phyloP scores from a whole-genome alignment of 2,329 filamentous ascomycete species.

The Xylaria arbuscula region DNA sequence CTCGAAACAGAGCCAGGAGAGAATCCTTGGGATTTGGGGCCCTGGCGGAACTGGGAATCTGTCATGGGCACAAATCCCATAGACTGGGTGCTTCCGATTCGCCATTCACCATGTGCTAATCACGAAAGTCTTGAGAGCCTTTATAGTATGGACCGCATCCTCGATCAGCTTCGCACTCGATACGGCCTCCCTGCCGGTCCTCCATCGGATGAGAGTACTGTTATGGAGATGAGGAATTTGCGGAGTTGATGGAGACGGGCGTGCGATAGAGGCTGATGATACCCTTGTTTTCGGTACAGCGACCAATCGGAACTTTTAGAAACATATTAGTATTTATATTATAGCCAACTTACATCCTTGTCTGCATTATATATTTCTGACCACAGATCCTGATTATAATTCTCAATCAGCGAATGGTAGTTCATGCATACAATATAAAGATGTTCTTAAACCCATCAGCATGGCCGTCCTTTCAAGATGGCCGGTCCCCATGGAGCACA shows the following conservation, averaged over 20 bases:
- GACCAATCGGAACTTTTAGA: slow-evolving; percentile 12
- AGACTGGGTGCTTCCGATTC: slow-evolving; percentile 86
- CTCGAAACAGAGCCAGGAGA: slow-evolving; percentile 77
- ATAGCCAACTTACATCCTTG: not conserved
- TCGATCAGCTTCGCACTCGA: slow-evolving; percentile 65
- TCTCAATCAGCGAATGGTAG: not conserved
- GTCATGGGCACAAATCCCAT: slow-evolving; percentile 78
- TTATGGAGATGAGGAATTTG: slow-evolving; percentile 50
- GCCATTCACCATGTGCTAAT: slow-evolving; percentile 76
- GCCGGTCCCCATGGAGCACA: too few species aligned
- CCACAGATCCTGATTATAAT: too few species aligned
- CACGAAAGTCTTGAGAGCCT: slow-evolving; percentile 74
- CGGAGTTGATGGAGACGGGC: slow-evolving; percentile 32
- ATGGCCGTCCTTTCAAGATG: too few species aligned
- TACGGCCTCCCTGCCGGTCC: slow-evolving; percentile 49
- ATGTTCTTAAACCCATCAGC: too few species aligned
- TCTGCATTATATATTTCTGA: slow-evolving; percentile 1
- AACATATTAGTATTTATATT: slow-evolving; percentile 15
- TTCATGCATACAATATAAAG: not conserved
- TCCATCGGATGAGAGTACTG: slow-evolving; percentile 40
- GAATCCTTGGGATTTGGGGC: slow-evolving; percentile 86
- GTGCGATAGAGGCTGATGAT: slow-evolving; percentile 38
- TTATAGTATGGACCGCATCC: slow-evolving; percentile 72
- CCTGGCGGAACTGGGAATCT: slow-evolving; percentile 75
- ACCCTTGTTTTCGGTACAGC: slow-evolving; percentile 42